Conservation (phyloP, 306 rosid species). For the Cicer pinnatifidum region DNA sequence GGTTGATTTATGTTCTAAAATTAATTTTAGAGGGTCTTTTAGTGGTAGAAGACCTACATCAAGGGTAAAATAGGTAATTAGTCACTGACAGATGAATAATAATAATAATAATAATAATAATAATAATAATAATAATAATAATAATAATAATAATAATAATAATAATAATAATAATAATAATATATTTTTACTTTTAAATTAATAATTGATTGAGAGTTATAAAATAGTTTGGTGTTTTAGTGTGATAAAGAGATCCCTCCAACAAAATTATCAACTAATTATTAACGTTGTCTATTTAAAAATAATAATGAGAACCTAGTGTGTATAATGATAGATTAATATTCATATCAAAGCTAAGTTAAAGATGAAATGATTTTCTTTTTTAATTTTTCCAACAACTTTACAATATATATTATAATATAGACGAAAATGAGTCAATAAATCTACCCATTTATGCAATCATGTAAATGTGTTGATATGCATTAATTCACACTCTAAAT, state of each 20-base stretch:
- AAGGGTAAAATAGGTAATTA: constrained; percentile 14
- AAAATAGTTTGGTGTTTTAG: no score
- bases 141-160: not conserved
- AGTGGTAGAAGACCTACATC: constrained; percentile 72
- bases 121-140: no score
- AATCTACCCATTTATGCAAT: not conserved
- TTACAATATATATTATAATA: not conserved
- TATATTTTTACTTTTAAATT: not conserved
- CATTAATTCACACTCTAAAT: not conserved
- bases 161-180: no score
- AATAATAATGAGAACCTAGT: no score
- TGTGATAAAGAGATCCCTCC: no score
- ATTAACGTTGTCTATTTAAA: no score
- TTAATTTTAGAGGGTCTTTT: constrained; percentile 58
- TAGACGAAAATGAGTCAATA: constrained; percentile 28
- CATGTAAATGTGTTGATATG: not conserved
- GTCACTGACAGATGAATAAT: constrained; percentile 16
- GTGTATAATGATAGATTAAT: not conserved
- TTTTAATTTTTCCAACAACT: no score
- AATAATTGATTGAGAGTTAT: not conserved
- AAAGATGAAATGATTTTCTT: not conserved
- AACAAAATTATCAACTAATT: no score
- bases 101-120: not conserved
- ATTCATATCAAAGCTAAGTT: constrained; percentile 25
- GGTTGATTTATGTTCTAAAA: constrained; percentile 49